Evolutionary conservation across 2,329 filamentous ascomycete genomes (phyloP), one percentile per base, ranked within the genome.

Genomic region (Pseudogymnoascus verrucosus): DNA sequence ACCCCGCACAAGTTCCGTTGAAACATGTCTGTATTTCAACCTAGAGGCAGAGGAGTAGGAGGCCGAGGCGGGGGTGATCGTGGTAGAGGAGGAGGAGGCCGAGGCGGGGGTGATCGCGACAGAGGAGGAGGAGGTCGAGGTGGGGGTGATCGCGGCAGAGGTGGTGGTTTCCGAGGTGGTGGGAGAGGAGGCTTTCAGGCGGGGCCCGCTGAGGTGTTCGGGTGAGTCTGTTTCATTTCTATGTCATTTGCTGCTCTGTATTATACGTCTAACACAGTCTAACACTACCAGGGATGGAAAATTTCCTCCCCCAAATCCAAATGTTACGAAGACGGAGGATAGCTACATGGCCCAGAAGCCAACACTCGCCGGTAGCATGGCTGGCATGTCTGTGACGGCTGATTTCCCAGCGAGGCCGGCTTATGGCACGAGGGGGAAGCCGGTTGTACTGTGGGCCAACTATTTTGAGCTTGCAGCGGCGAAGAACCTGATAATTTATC

Each of bases 381-480:
- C 62, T 51, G 54, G 64, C 39, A 40, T 65, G 54, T 62, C 62
- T 16, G 23, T 61, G 11, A 51, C 60, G 5, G 11, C 60, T 16
- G 51, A 63, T 31, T 63, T 63, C 61, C 65, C 66, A 11, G n/a
- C 47, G 4, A 64, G 66, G 47, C 66, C 66, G 11, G 65, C 59
- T 2, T 68, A 71, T 63, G 72, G 72, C 1, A 71, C 69, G 2
- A 63, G 66, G 14, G 73, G 73, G 3, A 66, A 63, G 44, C 63
- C 65, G 7, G 65, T 74, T 59, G 51, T 64, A 1, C 67, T 74
- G 0, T 74, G 70, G 61, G 70, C 72, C 34, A 74, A 74, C 42
- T 74, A 72, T 26, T 72, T 72, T 62, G 67, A 71, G 47, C 44
- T 68, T 28, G 37, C 71, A 2, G 63, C 54, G 2, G 65, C 68